A percentile compares a stretch with the other conserved stretches of the same genome.
phyloP scores from a whole-genome alignment of 2,329 filamentous ascomycete genomes.

The Paraphaeosphaeria sporulosa region DNA sequence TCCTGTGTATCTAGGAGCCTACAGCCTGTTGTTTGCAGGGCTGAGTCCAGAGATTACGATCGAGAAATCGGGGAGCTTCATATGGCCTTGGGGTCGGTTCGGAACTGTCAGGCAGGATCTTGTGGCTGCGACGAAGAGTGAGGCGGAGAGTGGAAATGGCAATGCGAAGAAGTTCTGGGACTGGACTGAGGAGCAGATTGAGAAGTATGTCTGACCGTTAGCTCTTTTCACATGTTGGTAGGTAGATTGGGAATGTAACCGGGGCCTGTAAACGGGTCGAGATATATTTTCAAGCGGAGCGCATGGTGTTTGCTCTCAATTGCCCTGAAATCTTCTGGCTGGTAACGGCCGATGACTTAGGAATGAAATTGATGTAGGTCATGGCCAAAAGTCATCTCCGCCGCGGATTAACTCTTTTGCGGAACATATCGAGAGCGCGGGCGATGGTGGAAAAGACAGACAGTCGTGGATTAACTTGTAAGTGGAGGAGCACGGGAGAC shows the following conservation, averaged over 20 bases:
- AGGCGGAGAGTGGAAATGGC: conserved; percentile 3
- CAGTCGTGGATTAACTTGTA: background rate
- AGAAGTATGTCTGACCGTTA: background rate
- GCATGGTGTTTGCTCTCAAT: too few relatives aligned
- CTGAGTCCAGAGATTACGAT: background rate
- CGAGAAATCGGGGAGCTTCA: background rate
- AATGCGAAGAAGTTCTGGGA: conserved; percentile 7
- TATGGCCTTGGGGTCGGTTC: conserved; percentile 1
- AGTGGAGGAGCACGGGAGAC: background rate
- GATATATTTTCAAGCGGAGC: background rate
- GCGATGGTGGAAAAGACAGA: background rate
- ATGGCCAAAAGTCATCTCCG: too few relatives aligned
- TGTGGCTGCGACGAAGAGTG: background rate
- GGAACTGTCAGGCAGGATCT: background rate
- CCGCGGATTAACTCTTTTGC: too few relatives aligned
- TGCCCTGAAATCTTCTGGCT: too few relatives aligned
- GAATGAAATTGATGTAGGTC: too few relatives aligned
- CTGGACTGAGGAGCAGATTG: conserved; percentile 5
- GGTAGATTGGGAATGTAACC: background rate
- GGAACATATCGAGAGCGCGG: background rate
- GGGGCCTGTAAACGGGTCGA: background rate
- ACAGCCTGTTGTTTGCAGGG: background rate
- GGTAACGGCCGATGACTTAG: too few relatives aligned
- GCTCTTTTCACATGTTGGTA: background rate
- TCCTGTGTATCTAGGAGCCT: background rate